Evolutionary conservation across 1,139 yeast species (phyloP), one percentile per base, ranked within the genome.

Genomic region (Blastobotrys persicus): DNA sequence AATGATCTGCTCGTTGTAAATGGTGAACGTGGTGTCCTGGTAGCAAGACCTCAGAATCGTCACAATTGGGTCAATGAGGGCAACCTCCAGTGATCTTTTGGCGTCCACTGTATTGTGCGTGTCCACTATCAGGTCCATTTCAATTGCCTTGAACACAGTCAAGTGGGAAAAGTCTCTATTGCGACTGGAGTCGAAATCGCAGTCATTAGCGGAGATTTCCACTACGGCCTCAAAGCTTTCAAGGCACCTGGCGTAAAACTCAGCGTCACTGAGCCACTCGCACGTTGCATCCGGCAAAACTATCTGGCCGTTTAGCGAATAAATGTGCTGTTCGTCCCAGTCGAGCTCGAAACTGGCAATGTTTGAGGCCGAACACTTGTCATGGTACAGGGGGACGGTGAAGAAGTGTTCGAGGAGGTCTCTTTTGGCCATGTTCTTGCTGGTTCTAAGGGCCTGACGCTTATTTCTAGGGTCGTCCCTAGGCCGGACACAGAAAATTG

Each of bases 401-500:
- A 31, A 39, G 26, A 31, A 45, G 23, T 38, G 38, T n/a, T 38
- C 33, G 3, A 45, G 13, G 6, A 31, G 13, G 18, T 45, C 47
- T 11, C 44, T 6, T 39, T 45, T 45, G 26, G 44, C 41, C 43
- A 39, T 45, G 20, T 45, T 45, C 16, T 26, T 20, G n/a, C 44
- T 23, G 2, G 32, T 37, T 13, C 48, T 23, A 17, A 40, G 11
- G 14, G 34, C 44, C 16, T 31, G 3, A 13, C 41, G 37, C 12
- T n/a, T 40, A 7, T 13, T 31, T 9, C 44, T n/a, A 6, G 35
- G 33, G 13, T 45, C 34, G 19, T 45, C 41, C 35, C 44, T 20
- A 2, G 48, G 48, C 23, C 44, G 37, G 23, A 40, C 37, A 20
- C 48, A 45, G 16, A 38, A 43, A n/a, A 45, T 31, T 1, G 47